These are phyloP conservation scores for Plasmodium fragile DNA, from an alignment of 169 alveolate genomes.

Conservation along the genomic window DNA sequence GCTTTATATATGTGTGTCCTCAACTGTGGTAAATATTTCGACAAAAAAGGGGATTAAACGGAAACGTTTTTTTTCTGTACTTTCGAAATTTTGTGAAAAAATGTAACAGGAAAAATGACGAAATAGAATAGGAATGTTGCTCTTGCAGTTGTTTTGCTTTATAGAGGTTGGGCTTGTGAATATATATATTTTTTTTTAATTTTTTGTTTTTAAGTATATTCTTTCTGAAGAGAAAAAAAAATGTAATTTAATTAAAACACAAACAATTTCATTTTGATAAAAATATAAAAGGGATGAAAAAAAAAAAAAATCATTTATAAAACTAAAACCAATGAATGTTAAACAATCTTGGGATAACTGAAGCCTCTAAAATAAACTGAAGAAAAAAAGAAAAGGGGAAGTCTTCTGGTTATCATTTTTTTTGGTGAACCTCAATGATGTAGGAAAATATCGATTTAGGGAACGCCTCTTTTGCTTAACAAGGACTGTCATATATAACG, in stretches of 20 bases:
- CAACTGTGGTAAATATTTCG: background rate
- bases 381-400: background rate
- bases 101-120: background rate
- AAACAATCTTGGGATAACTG: background rate
- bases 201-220: background rate
- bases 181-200: background rate
- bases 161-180: background rate
- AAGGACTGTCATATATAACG: background rate
- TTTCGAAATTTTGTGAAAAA: background rate
- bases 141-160: background rate
- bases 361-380: background rate
- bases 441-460: background rate
- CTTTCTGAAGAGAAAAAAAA: background rate
- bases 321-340: background rate
- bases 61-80: background rate
- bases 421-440: background rate
- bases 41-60: background rate
- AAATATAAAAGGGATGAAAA: background rate
- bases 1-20: background rate
- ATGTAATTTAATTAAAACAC: background rate
- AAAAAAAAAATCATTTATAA: background rate
- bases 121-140: background rate
- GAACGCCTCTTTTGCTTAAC: background rate
- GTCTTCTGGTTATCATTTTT: background rate
- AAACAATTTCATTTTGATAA: background rate